Evolutionary conservation across 305 asterid genomes (phyloP), one percentile per base, ranked within the genome.

Genomic region (Rubia peregrina): DNA sequence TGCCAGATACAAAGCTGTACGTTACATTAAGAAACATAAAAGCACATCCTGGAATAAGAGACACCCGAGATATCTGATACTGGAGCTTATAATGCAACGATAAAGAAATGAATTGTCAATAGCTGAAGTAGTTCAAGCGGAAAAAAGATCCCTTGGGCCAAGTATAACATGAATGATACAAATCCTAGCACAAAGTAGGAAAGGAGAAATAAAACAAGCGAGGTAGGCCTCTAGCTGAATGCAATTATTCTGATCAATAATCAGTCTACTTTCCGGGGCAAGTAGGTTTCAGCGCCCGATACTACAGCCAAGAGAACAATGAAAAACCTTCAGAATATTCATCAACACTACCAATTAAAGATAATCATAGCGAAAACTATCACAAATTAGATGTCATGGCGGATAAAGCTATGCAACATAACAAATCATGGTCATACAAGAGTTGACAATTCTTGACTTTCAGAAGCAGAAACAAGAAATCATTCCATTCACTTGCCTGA

Each of bases 401-500:
- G 7, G 41, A 57, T n/a, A 21, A 21, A 63, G 22, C 55, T 1
- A 63, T 5, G 24, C 14, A 38, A 51, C 33, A 1, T 49, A 42
- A 61, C 9, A 59, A 51, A 9, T 19, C 26, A 57, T 11, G 8
- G 65, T 60, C 7, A 26, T 4, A 24, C 65, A 26, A n/a, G 13
- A 61, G 61, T 41, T 12, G 26, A 3, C 5, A 2, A 49, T 7
- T 30, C 6, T 26, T 43, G 44, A 38, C 17, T 6, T 36, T 6
- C 41, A 64, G 30, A 30, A 0, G 43, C 22, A 17, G 61, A 9
- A 69, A 12, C 22, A 55, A 69, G n/a, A 26, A 61, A 57, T 19
- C 17, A 60, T 33, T 60, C 16, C 8, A 40, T 41, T 61, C 36
- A 79, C 90, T 92, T 81, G 79, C 96, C 96, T 92, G 98, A 80